Conservation (phyloP, 768 basidiomycete genomes). For the Mrakia frigida region DNA sequence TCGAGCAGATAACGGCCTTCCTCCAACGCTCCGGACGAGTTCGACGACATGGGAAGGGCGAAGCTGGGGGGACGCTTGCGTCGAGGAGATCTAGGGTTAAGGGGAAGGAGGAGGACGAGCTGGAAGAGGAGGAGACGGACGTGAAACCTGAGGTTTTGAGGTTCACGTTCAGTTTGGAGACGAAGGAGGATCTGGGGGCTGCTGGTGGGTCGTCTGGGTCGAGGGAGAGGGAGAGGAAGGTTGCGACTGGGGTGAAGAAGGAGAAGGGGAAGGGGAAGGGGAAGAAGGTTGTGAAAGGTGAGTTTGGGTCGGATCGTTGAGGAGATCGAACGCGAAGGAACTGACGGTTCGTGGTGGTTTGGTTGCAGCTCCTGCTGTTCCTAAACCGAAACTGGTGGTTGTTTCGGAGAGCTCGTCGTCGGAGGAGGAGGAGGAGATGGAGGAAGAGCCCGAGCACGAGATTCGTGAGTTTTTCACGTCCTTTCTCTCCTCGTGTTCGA, state of each 20-base stretch:
- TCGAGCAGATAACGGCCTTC: not conserved
- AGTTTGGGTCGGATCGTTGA: not conserved
- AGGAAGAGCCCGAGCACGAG: not conserved
- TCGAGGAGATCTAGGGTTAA: too few relatives aligned
- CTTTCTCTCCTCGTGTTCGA: not conserved
- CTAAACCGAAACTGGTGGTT: not conserved
- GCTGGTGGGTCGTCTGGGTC: not conserved
- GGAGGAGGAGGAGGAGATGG: not conserved
- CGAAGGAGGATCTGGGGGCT: not conserved
- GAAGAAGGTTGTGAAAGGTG: not conserved
- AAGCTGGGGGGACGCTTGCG: not conserved
- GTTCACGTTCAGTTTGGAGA: slow-evolving; percentile 6
- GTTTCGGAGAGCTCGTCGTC: not conserved
- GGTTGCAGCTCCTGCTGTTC: not conserved
- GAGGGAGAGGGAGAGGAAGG: not conserved
- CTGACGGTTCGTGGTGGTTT: not conserved
- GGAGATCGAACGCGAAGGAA: not conserved
- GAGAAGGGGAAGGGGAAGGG: not conserved
- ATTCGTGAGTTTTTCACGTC: not conserved
- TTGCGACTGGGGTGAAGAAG: too few relatives aligned
- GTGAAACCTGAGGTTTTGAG: not conserved
- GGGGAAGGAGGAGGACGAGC: not conserved
- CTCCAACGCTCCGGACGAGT: slow-evolving; percentile 7
- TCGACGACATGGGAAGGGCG: slow-evolving; percentile 7
- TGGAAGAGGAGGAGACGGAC: not conserved